phyloP scores from a whole-genome alignment of 306 rosid species.

The Urtica urens region DNA sequence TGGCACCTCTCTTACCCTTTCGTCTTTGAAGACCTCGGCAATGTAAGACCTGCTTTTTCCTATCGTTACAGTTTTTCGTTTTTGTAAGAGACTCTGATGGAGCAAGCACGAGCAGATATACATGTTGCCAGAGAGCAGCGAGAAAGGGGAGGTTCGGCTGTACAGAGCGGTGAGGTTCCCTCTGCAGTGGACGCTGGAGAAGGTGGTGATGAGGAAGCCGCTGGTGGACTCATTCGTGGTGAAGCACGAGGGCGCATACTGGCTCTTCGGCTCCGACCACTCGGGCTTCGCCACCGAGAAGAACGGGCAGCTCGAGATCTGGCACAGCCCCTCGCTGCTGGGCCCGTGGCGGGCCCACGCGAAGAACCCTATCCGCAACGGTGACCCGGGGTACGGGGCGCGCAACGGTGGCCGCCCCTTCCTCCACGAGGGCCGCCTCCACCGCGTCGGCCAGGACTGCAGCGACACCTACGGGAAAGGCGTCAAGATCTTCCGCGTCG shows the following conservation, averaged over 20 bases:
- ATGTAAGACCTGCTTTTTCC: constrained; percentile 34
- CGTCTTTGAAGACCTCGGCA: constrained; percentile 58
- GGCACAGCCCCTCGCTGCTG: constrained; percentile 78
- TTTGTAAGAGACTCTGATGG: background rate
- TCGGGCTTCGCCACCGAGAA: constrained; percentile 72
- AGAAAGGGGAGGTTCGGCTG: constrained; percentile 81
- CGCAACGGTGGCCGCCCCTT: constrained; percentile 98
- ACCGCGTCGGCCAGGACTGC: constrained; percentile 90
- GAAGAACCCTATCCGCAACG: constrained; percentile 74
- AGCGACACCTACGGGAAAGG: constrained; percentile 85
- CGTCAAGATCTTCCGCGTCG: constrained; percentile 63
- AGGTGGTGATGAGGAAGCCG: constrained; percentile 67
- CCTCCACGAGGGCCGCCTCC: constrained; percentile 54
- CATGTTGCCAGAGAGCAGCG: constrained; percentile 90
- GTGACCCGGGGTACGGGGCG: constrained; percentile 70
- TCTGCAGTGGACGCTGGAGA: constrained; percentile 72
- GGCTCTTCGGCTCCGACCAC: constrained; percentile 97
- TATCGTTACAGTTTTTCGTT: background rate
- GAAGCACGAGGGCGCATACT: constrained; percentile 43
- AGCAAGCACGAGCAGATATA: too few relatives aligned
- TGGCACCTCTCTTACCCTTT: constrained; percentile 98
- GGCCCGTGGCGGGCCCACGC: constrained; percentile 93
- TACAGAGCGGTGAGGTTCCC: constrained; percentile 74
- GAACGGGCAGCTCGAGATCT: constrained; percentile 88
- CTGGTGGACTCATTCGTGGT: constrained; percentile 67